Evolutionary conservation across 371 early-diverging fungal species (phyloP).

Genomic region (Mortierella sp.): DNA sequence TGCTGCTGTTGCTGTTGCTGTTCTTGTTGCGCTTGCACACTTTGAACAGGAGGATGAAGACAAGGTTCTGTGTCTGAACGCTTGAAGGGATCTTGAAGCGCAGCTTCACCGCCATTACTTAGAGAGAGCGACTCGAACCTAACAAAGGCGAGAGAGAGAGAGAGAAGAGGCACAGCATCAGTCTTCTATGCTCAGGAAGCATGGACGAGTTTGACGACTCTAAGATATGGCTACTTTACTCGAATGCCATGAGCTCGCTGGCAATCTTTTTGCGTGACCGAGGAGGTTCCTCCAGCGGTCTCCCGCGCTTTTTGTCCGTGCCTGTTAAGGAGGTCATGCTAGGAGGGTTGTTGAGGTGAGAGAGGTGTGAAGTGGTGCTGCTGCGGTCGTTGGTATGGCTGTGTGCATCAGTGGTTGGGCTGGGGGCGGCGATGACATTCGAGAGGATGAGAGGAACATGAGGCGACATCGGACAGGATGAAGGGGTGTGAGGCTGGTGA

Average conservation of each 20-base stretch:
- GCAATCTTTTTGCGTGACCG: slow-evolving; percentile 41
- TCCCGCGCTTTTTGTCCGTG: slow-evolving; percentile 35
- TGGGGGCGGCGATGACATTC: neutral
- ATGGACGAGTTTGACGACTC: neutral
- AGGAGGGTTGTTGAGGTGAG: neutral
- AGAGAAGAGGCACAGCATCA: neutral
- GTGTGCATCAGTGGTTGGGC: neutral
- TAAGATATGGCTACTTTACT: slow-evolving; percentile 14
- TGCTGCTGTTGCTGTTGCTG: slow-evolving; percentile 2
- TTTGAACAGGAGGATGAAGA: slow-evolving; percentile 14
- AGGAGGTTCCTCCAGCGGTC: slow-evolving; percentile 21
- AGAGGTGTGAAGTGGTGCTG: neutral
- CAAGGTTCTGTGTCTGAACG: slow-evolving; percentile 1
- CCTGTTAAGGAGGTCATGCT: neutral
- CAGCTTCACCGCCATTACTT: slow-evolving; percentile 16
- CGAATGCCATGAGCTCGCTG: slow-evolving; percentile 46
- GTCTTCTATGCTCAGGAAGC: neutral
- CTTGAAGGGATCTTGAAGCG: neutral
- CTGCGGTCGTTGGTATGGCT: neutral
- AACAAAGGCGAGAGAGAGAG: neutral
- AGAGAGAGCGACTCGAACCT: slow-evolving; percentile 49
- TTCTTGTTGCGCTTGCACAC: slow-evolving; percentile 2
- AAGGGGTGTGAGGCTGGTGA: neutral
- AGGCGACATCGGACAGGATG: slow-evolving; percentile 5
- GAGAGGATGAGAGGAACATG: slow-evolving; percentile 1